Conservation (phyloP, 2,329 filamentous ascomycete genomes). For the Nannizzia gypsea region DNA sequence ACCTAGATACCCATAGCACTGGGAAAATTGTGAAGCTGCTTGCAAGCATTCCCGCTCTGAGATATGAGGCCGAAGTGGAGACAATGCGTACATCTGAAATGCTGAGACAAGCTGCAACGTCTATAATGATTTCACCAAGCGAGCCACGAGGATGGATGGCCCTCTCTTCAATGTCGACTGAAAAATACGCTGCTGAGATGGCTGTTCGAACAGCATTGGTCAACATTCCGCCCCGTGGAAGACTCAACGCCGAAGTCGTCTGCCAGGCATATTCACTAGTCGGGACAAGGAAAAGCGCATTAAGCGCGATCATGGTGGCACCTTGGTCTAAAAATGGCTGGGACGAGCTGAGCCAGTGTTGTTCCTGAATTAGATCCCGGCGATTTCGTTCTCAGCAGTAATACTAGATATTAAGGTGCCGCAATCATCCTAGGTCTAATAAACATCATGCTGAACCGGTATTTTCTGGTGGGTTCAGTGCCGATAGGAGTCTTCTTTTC, state of each 20-base stretch:
- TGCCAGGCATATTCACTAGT: conserved; percentile 64
- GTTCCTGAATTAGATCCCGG: conserved; percentile 9
- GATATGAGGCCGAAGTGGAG: conserved; percentile 34
- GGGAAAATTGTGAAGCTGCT: conserved; percentile 62
- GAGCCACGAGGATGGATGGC: conserved; percentile 71
- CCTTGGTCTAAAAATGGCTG: conserved; percentile 64
- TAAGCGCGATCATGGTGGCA: conserved; percentile 64
- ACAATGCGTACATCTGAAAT: conserved; percentile 26
- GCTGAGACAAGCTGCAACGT: conserved; percentile 55
- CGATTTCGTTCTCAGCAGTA: not conserved
- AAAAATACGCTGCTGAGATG: conserved; percentile 55
- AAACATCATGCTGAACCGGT: not conserved
- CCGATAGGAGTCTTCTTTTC: conserved; percentile 55
- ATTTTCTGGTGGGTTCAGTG: conserved; percentile 31
- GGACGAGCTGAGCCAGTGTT: conserved; percentile 35
- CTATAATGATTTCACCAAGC: conserved; percentile 70
- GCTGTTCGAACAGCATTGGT: conserved; percentile 66
- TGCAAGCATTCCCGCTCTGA: conserved; percentile 56
- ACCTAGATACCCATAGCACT: conserved; percentile 52
- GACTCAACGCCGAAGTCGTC: conserved; percentile 56
- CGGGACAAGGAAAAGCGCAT: conserved; percentile 58
- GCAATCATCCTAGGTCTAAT: not conserved
- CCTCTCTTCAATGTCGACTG: conserved; percentile 50
- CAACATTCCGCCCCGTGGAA: conserved; percentile 60
- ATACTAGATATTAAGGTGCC: not conserved